Evolutionary conservation across 2,329 filamentous ascomycete species (phyloP).

Genomic region (Aspergillus floridensis): DNA sequence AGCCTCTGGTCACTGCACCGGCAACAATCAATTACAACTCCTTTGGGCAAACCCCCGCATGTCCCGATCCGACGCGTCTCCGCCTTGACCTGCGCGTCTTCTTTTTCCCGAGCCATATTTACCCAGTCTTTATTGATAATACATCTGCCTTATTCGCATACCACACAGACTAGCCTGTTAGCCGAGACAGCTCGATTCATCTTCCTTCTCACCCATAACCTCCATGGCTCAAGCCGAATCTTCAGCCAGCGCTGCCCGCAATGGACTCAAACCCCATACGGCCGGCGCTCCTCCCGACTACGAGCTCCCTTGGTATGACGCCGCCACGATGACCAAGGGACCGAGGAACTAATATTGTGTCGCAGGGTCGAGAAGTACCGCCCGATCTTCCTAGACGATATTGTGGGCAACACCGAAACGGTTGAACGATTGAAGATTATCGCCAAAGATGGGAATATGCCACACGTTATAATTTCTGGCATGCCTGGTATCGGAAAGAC

Average conservation of each 20-base stretch:
- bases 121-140: not conserved
- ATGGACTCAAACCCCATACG: slow-evolving; percentile 40
- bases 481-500: slow-evolving; percentile 99
- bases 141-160: not conserved
- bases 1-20: not conserved
- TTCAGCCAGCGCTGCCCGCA: slow-evolving; percentile 43
- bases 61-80: slow-evolving; percentile 27
- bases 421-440: slow-evolving; percentile 98
- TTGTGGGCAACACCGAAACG: slow-evolving; percentile 96
- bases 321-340: not conserved
- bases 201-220: not conserved
- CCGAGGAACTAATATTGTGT: slow-evolving; percentile 15
- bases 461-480: slow-evolving; percentile 97
- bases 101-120: slow-evolving; percentile 2
- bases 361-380: slow-evolving; percentile 98
- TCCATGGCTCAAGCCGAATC: slow-evolving; percentile 49
- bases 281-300: slow-evolving; percentile 45
- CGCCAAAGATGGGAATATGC: slow-evolving; percentile 98
- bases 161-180: not conserved
- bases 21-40: not conserved
- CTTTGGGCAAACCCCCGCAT: slow-evolving; percentile 17
- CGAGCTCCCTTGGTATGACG: slow-evolving; percentile 51
- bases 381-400: slow-evolving; percentile 89
- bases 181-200: not conserved
- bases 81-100: slow-evolving; percentile 29